Percentiles rank a stretch among this genome's conserved stretches.
These are phyloP conservation scores for Exsudoporus frostii DNA, from an alignment of 768 basidiomycete genomes.

Conservation along the genomic window DNA sequence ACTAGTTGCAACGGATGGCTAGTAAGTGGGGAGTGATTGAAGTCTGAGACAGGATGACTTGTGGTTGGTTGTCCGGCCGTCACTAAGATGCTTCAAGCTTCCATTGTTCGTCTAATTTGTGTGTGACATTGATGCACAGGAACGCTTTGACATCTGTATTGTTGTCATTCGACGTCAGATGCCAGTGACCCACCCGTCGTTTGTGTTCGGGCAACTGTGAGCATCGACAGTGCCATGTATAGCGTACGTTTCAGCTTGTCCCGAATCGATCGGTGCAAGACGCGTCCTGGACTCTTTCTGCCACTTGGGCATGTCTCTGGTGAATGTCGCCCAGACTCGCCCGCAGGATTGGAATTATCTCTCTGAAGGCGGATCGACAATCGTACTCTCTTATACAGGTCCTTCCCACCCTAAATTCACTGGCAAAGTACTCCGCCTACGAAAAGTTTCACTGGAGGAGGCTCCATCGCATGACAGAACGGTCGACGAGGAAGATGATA, in stretches of 20 bases:
- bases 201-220: too few relatives aligned
- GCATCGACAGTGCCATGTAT: background rate
- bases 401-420: conserved; percentile 47
- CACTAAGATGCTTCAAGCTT: background rate
- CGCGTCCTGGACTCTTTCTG: background rate
- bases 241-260: background rate
- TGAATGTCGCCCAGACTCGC: conserved; percentile 26
- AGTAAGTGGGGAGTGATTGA: background rate
- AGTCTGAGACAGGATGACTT: background rate
- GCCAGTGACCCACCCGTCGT: background rate
- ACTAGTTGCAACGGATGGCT: background rate
- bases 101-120: conserved; percentile 23
- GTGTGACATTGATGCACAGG: background rate
- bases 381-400: conserved; percentile 82
- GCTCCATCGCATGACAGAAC: conserved; percentile 11
- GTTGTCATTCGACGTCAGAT: background rate
- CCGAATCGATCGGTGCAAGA: background rate
- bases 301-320: conserved; percentile 9
- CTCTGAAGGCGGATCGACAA: conserved; percentile 89
- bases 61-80: background rate
- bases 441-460: conserved; percentile 46
- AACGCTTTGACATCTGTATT: conserved; percentile 6
- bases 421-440: conserved; percentile 72
- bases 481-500: conserved; percentile 39
- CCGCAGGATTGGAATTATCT: conserved; percentile 74